Evolutionary conservation across 257 asterid species (phyloP), one percentile per base, ranked within the genome.

Genomic region (Paraleonurus japonicus): DNA sequence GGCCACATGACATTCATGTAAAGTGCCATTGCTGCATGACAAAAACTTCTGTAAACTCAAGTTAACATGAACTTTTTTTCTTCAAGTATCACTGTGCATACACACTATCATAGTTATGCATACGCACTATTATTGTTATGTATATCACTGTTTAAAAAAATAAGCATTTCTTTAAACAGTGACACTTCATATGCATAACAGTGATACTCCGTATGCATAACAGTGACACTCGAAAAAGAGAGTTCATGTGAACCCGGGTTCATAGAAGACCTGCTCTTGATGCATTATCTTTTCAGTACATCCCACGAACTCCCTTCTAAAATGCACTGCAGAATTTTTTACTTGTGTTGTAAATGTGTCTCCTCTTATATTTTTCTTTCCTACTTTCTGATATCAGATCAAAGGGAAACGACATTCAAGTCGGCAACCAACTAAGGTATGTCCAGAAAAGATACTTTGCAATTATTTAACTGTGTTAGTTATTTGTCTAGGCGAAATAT

Each of bases 371-470:
- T 5, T 53, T 30, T 63, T 12, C 67, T 27, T 48, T 35, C 67
- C 45, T 69, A 16, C 66, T 64, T 51, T 53, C 26, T 61, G 33
- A 24, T 76, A 17, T 71, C 93, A 87, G 90, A 67, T 82, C 87
- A 65, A 32, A 62, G 24, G 84, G 80, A 45, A 84, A 39, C 66
- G 83, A 76, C n/a, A 76, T 71, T 77, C 87, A 78, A 69, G 84
- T 47, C 30, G 83, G 89, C 71, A 86, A 62, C 79, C 95, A 88
- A 76, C 85, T 88, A 65, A 82, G 94, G 89, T 82, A 75, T 67
- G 81, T 47, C 61, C 64, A 17, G 37, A 19, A 17, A 12, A 62
- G 39, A 37, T 59, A 8, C 24, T 47, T 50, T 67, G 23, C 63
- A 47, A 17, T 50, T 4, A 48, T 27, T 11, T 53, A 41, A 19